Conservation (phyloP, 768 basidiomycete species). For the Boletus reticuloceps region DNA sequence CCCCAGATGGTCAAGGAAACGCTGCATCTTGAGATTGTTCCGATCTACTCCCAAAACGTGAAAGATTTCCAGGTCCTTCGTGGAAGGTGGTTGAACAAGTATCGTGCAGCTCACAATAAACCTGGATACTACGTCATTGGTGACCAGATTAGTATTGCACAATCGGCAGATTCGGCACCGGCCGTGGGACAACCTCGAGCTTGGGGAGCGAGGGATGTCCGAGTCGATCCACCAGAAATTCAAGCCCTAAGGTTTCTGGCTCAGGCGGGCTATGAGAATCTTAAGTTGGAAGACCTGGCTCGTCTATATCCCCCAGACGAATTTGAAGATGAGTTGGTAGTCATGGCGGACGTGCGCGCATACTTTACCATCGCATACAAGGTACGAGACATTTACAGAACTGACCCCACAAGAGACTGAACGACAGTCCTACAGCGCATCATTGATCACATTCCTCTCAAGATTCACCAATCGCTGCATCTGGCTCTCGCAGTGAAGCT, state of each 20-base stretch:
- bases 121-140: neutral
- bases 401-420: neutral
- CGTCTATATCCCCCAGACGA: constrained; percentile 24
- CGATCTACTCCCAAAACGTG: constrained; percentile 38
- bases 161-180: no score
- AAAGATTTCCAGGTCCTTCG: constrained; percentile 21
- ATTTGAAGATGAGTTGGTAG: constrained; percentile 42
- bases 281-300: constrained; percentile 24
- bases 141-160: no score
- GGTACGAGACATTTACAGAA: constrained; percentile 29
- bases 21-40: constrained; percentile 37
- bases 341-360: constrained; percentile 55
- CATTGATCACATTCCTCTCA: constrained; percentile 51
- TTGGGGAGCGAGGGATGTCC: no score
- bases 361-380: constrained; percentile 57
- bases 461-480: constrained; percentile 46
- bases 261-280: constrained; percentile 25
- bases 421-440: constrained; percentile 39
- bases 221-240: neutral
- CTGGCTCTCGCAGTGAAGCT: constrained; percentile 36
- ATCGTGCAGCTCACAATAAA: constrained; percentile 13
- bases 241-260: constrained; percentile 29
- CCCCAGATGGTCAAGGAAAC: constrained; percentile 30
- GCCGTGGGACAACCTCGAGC: no score
- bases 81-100: constrained; percentile 25